Evolutionary conservation across 2,329 filamentous ascomycete genomes (phyloP).

Genomic region (Tolypocladium paradoxum): DNA sequence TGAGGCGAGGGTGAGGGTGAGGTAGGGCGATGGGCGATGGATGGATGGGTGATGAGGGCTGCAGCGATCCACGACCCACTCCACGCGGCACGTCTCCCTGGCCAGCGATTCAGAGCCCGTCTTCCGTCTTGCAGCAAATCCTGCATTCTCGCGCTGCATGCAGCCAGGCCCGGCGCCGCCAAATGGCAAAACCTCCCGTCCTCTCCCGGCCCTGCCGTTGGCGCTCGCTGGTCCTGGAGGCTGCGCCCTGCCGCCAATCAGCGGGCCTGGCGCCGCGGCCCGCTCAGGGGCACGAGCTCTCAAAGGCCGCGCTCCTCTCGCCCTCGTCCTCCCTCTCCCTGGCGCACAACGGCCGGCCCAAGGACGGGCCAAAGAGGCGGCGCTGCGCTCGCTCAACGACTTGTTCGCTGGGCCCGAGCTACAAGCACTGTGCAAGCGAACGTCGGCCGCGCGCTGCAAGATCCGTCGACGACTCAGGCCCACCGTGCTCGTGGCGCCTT

Average conservation of each 20-base stretch:
- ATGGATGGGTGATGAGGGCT: background rate
- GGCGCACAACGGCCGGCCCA: too few relatives aligned
- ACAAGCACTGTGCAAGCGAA: background rate
- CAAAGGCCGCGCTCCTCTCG: background rate
- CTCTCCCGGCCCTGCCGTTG: background rate
- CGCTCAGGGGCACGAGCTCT: background rate
- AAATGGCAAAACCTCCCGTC: background rate
- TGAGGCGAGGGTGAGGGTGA: too few relatives aligned
- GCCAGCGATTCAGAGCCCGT: background rate
- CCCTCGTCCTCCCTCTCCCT: too few relatives aligned
- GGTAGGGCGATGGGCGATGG: too few relatives aligned
- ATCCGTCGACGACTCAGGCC: background rate
- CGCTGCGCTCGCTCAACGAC: background rate
- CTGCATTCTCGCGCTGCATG: too few relatives aligned
- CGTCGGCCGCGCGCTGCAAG: background rate
- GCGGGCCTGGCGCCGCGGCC: background rate
- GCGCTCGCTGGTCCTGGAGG: background rate
- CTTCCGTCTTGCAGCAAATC: too few relatives aligned
- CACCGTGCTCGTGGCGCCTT: background rate
- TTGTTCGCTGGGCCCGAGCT: background rate
- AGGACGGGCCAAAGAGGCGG: too few relatives aligned
- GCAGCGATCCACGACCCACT: background rate
- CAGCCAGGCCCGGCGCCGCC: too few relatives aligned
- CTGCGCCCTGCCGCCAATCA: background rate
- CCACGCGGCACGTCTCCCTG: background rate